Conservation (phyloP, 2,329 filamentous ascomycete species). For the Aspergillus novoparasiticus region DNA sequence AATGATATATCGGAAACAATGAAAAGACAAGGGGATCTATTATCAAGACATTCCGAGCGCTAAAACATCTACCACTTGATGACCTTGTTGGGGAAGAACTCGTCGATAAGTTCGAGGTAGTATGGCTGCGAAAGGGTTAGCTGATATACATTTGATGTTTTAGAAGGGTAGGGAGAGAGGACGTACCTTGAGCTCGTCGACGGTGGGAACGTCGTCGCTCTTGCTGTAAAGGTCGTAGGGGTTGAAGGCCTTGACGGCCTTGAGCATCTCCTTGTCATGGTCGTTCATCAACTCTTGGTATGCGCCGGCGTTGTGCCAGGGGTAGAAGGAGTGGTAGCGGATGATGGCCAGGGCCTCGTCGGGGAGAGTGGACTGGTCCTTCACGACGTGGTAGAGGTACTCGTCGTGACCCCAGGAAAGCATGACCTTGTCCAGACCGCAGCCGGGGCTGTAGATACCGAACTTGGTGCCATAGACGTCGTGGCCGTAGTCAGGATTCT, state of each 20-base stretch:
- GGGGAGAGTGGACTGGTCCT: slow-evolving; percentile 77
- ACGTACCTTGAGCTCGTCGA: slow-evolving; percentile 72
- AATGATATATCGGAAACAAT: not conserved
- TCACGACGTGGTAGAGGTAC: slow-evolving; percentile 74
- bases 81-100: slow-evolving; percentile 70
- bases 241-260: slow-evolving; percentile 83
- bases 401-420: slow-evolving; percentile 73
- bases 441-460: slow-evolving; percentile 78
- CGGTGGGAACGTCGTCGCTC: slow-evolving; percentile 76
- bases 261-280: slow-evolving; percentile 77
- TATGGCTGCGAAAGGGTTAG: slow-evolving; percentile 56
- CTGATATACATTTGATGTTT: not conserved
- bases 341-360: slow-evolving; percentile 89
- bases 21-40: not conserved
- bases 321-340: slow-evolving; percentile 89
- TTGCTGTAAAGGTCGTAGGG: slow-evolving; percentile 92
- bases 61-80: slow-evolving; percentile 63
- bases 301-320: slow-evolving; percentile 81
- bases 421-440: slow-evolving; percentile 85
- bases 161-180: not conserved
- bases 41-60: not conserved
- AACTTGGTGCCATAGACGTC: slow-evolving; percentile 72
- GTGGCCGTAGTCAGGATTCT: slow-evolving; percentile 74
- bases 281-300: slow-evolving; percentile 83
- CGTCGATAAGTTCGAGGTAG: slow-evolving; percentile 73